Base-by-base conservation (phyloP, 2,329 filamentous ascomycete genomes). In the Metarhizium brunneum region DNA sequence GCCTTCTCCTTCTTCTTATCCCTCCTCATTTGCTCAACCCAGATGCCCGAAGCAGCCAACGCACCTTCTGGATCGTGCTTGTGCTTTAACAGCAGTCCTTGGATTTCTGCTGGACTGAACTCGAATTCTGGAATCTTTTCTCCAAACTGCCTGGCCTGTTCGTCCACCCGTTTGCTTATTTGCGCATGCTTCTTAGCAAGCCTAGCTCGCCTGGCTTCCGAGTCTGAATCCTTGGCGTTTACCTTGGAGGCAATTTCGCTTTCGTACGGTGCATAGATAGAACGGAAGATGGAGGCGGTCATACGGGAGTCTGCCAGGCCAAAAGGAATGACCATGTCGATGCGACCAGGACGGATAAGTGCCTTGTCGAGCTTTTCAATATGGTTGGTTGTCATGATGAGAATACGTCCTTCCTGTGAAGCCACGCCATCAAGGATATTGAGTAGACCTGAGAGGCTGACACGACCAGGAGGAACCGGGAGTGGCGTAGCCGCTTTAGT, bases 371-470 rank as follows among this genome's bases (percentile, higher is more conserved):
- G 74, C 63, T 81, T 81, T 59, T 84, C 80, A 0, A 82, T 54
- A 65, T 84, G 80, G 61, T 85, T 85, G n/a, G 82, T 84, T 2
- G 82, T 85, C 82, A 84, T 85, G 66, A 85, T 78, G 14, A 85
- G 73, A 5, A 84, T 74, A n/a, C 81, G 77, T 6, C 82, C 81
- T 63, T 85, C 82, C 59, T 84, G 80, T 8, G 81, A 83, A 18
- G 81, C 81, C 6, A 85, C 82, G 43, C 90, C 88, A 62, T 95
- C 88, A 45, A 94, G 84, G 50, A 88, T 86, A 69, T 94, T 94
- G 50, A 94, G 81, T 2, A 94, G 75, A 0, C 87, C 88, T 0
- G 87, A 90, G 2, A 94, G 77, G 0, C 87, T 89, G 48, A 94
- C 70, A 4, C 77, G 70, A 2, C 64, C 64, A 6, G 4, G 8